Percentiles rank a stretch among this genome's conserved stretches.
These are phyloP conservation scores for Geranium incanum DNA, from an alignment of 441 rosid genomes.

Conservation along the genomic window DNA sequence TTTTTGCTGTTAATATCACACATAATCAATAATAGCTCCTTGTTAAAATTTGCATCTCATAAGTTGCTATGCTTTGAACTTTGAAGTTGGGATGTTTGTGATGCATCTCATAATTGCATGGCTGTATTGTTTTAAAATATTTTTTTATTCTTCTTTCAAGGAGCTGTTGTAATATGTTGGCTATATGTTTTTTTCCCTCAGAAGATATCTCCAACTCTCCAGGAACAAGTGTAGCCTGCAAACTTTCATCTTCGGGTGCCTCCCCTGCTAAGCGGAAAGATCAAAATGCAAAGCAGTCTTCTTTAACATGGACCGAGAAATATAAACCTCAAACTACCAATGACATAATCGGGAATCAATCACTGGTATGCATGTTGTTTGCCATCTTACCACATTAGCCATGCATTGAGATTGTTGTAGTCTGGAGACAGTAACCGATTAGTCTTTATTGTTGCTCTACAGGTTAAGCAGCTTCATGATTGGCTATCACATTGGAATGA, in stretches of 20 bases:
- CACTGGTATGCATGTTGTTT: constrained; percentile 43
- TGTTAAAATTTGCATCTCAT: neutral
- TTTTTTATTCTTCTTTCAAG: constrained; percentile 5
- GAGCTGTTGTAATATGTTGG: constrained; percentile 15
- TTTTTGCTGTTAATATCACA: neutral
- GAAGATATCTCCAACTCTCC: constrained; percentile 27
- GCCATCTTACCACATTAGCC: constrained; percentile 2
- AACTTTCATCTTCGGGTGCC: constrained; percentile 25
- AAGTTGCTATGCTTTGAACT: neutral
- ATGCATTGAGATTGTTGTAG: neutral
- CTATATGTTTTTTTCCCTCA: constrained; percentile 12
- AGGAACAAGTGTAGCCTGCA: constrained; percentile 23
- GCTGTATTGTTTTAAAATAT: neutral
- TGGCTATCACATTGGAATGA: constrained; percentile 82
- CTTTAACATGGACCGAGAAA: constrained; percentile 79
- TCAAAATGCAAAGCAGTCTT: constrained; percentile 33
- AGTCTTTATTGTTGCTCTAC: constrained; percentile 17
- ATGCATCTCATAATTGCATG: neutral
- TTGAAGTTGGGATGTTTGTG: neutral
- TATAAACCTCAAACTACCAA: constrained; percentile 73
- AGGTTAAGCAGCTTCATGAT: constrained; percentile 85
- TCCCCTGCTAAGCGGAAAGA: constrained; percentile 43
- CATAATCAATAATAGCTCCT: neutral
- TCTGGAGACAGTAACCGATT: constrained; percentile 5
- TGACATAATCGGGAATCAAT: constrained; percentile 88